Percentiles rank a stretch among this genome's conserved stretches.
phyloP scores from a whole-genome alignment of 2,329 filamentous ascomycete genomes.

The Aspergillus piperis region DNA sequence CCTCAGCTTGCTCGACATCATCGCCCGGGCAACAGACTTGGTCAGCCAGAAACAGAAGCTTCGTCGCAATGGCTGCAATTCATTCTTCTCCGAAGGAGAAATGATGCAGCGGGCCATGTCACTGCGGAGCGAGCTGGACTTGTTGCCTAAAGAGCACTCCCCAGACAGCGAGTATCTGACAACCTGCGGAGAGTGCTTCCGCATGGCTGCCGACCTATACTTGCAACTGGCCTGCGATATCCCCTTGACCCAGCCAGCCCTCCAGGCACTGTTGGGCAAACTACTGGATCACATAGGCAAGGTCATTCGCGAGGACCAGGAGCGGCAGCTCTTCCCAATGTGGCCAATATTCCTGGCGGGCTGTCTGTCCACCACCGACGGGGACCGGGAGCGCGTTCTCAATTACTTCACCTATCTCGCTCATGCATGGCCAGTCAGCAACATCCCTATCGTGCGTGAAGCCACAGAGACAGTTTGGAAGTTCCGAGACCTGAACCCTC shows the following conservation, averaged over 20 bases:
- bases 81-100: background rate
- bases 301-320: slow-evolving; percentile 6
- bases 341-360: slow-evolving; percentile 4
- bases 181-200: slow-evolving; percentile 2
- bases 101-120: slow-evolving; percentile 3
- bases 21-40: slow-evolving; percentile 1
- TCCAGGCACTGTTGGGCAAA: background rate
- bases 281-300: background rate
- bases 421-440: slow-evolving; percentile 3
- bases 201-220: background rate
- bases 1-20: background rate
- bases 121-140: background rate
- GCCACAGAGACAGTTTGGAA: slow-evolving; percentile 5
- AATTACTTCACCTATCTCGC: slow-evolving; percentile 3
- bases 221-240: slow-evolving; percentile 1
- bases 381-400: background rate
- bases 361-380: background rate
- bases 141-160: background rate
- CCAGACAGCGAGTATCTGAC: background rate
- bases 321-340: slow-evolving; percentile 4
- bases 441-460: background rate
- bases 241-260: background rate
- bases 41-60: slow-evolving; percentile 5
- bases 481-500: background rate
- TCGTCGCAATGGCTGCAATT: background rate